Evolutionary conservation across 495 filamentous ascomycete species (phyloP).

Genomic region (Ascobolus immersus): DNA sequence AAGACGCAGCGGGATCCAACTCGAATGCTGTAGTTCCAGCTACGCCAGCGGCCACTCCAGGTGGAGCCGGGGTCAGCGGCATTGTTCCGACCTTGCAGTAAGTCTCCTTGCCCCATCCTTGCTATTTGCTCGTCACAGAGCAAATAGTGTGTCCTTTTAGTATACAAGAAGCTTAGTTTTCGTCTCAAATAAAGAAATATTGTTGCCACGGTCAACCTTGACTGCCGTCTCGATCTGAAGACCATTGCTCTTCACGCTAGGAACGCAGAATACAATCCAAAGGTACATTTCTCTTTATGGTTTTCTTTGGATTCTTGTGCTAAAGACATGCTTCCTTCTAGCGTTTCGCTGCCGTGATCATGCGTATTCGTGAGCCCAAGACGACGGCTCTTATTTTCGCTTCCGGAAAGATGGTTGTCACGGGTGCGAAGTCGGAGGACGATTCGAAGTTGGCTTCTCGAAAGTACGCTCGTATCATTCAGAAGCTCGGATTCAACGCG

Average conservation of each 20-base stretch:
- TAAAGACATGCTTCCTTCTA: slow-evolving; percentile 27
- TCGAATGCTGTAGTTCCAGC: slow-evolving; percentile 81
- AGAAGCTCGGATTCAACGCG: slow-evolving; percentile 97
- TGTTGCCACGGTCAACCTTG: slow-evolving; percentile 96
- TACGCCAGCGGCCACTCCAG: slow-evolving; percentile 84
- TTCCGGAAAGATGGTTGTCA: slow-evolving; percentile 98
- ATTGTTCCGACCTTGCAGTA: slow-evolving; percentile 96
- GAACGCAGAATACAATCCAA: slow-evolving; percentile 95
- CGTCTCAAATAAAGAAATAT: slow-evolving; percentile 64
- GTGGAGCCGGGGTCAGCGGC: slow-evolving; percentile 54
- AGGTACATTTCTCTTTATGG: slow-evolving; percentile 33
- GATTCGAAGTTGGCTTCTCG: slow-evolving; percentile 89
- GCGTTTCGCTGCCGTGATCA: slow-evolving; percentile 99
- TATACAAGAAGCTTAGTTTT: slow-evolving; percentile 34
- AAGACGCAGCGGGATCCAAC: slow-evolving; percentile 20
- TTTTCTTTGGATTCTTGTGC: slow-evolving; percentile 18
- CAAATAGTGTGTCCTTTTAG: no score
- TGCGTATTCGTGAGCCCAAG: slow-evolving; percentile 98
- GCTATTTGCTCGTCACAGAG: slow-evolving; percentile 6
- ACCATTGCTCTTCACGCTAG: slow-evolving; percentile 95
- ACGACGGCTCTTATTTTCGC: slow-evolving; percentile 96
- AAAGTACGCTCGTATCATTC: slow-evolving; percentile 97
- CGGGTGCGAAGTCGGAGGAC: slow-evolving; percentile 93
- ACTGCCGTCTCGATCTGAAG: slow-evolving; percentile 94
- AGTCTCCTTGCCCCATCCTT: slow-evolving; percentile 23